Conservation (phyloP, 345 rosid species). For the Camelina laxa region DNA sequence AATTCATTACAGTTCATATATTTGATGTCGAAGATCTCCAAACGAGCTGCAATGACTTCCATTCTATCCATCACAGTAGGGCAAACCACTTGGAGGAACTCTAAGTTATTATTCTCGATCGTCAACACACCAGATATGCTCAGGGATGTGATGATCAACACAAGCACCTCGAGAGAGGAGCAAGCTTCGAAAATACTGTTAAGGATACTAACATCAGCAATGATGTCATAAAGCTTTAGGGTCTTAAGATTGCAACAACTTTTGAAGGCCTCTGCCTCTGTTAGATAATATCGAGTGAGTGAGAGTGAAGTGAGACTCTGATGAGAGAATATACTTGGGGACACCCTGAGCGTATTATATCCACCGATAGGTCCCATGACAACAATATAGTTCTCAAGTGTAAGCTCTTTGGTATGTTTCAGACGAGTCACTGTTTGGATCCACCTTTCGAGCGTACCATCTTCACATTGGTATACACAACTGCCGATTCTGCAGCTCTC, state of each 20-base stretch:
- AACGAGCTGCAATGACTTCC: conserved; percentile 3
- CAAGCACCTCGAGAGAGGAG: conserved; percentile 30
- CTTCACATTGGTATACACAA: neutral
- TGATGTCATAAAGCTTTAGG: conserved; percentile 17
- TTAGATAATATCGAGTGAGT: neutral
- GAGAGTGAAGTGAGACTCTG: conserved; percentile 24
- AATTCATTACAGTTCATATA: neutral
- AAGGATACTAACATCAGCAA: neutral
- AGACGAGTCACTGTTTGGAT: neutral
- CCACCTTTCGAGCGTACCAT: conserved; percentile 24
- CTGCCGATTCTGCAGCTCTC: conserved; percentile 20
- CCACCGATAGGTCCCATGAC: neutral
- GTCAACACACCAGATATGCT: neutral
- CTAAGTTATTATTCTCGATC: conserved; percentile 27
- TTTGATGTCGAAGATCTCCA: conserved; percentile 27
- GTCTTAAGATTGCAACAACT: conserved; percentile 20
- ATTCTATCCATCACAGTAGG: neutral
- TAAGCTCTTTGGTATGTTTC: conserved; percentile 19
- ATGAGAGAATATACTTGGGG: neutral
- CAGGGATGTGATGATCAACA: neutral
- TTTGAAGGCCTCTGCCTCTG: neutral
- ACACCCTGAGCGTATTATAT: neutral
- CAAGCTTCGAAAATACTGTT: conserved; percentile 4
- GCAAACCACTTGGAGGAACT: conserved; percentile 17
- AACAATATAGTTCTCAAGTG: neutral